Evolutionary conservation across 768 basidiomycete species (phyloP).

Genomic region (Clitopilus hobsonii): DNA sequence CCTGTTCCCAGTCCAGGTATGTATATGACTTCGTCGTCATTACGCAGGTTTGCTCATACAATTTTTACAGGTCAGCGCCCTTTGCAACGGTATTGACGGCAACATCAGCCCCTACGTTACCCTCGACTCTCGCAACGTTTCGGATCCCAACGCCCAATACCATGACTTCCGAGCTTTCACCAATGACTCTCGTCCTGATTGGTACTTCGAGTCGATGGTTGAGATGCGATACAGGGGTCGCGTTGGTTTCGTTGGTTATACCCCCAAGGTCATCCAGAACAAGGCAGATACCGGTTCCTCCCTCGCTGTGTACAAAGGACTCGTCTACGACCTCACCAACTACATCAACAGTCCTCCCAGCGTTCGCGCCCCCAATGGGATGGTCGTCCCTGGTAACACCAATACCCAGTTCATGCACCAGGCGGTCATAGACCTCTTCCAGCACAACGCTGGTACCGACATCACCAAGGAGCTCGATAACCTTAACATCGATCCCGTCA

Average conservation of each 20-base stretch:
- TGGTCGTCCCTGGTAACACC: slow-evolving; percentile 38
- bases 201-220: slow-evolving; percentile 97
- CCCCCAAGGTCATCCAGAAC: slow-evolving; percentile 66
- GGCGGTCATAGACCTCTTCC: slow-evolving; percentile 72
- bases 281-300: slow-evolving; percentile 60
- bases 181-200: slow-evolving; percentile 91
- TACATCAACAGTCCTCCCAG: slow-evolving; percentile 74
- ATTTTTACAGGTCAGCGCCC: slow-evolving; percentile 70
- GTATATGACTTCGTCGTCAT: slow-evolving; percentile 11
- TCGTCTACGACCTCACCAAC: slow-evolving; percentile 83
- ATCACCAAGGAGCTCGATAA: slow-evolving; percentile 70
- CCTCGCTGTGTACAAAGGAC: slow-evolving; percentile 81
- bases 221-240: slow-evolving; percentile 87
- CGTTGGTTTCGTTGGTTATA: slow-evolving; percentile 84
- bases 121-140: slow-evolving; percentile 71
- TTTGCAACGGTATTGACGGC: slow-evolving; percentile 85
- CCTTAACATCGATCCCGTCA: slow-evolving; percentile 54
- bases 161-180: slow-evolving; percentile 93
- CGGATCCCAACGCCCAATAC: slow-evolving; percentile 74
- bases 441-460: slow-evolving; percentile 67
- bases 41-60: slow-evolving; percentile 2
- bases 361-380: slow-evolving; percentile 41
- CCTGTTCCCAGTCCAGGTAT: slow-evolving; percentile 92
- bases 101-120: slow-evolving; percentile 80
- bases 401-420: slow-evolving; percentile 61